Percentiles rank a stretch among this genome's conserved stretches.
Evolutionary conservation across 768 basidiomycete genomes (phyloP).

Genomic region (Auriscalpium orientale): DNA sequence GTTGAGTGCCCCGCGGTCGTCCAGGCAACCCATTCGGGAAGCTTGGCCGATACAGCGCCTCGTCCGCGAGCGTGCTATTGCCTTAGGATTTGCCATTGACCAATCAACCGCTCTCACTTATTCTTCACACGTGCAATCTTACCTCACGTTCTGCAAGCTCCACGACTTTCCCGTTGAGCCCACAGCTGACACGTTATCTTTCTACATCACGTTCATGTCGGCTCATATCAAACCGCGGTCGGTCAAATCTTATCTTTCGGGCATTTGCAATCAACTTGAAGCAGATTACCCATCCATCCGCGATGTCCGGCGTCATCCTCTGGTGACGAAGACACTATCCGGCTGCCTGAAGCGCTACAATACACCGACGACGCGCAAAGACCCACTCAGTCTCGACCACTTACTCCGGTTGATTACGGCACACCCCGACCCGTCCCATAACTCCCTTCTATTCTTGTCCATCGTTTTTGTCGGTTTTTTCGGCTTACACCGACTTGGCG

Average conservation of each 20-base stretch:
- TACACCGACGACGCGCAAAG: slow-evolving; percentile 20
- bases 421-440: slow-evolving; percentile 3
- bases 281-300: slow-evolving; percentile 23
- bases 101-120: slow-evolving; percentile 19
- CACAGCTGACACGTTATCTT: slow-evolving; percentile 28
- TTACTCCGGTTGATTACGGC: background rate
- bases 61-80: slow-evolving; percentile 23
- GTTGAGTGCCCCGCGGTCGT: slow-evolving; percentile 1
- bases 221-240: slow-evolving; percentile 30
- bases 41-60: slow-evolving; percentile 31
- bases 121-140: slow-evolving; percentile 29
- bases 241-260: slow-evolving; percentile 29
- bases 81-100: slow-evolving; percentile 26
- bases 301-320: slow-evolving; percentile 1
- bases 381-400: slow-evolving; percentile 16
- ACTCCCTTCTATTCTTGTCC: slow-evolving; percentile 20
- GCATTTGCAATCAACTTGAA: slow-evolving; percentile 29
- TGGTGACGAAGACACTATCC: slow-evolving; percentile 23
- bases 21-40: slow-evolving; percentile 25
- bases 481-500: slow-evolving; percentile 21
- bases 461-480: slow-evolving; percentile 16
- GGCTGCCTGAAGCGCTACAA: slow-evolving; percentile 24
- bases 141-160: slow-evolving; percentile 24
- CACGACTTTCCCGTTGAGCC: slow-evolving; percentile 30
- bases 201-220: slow-evolving; percentile 29